These are phyloP conservation scores for Geranium brycei DNA, from an alignment of 345 rosid genomes.

Conservation along the genomic window DNA sequence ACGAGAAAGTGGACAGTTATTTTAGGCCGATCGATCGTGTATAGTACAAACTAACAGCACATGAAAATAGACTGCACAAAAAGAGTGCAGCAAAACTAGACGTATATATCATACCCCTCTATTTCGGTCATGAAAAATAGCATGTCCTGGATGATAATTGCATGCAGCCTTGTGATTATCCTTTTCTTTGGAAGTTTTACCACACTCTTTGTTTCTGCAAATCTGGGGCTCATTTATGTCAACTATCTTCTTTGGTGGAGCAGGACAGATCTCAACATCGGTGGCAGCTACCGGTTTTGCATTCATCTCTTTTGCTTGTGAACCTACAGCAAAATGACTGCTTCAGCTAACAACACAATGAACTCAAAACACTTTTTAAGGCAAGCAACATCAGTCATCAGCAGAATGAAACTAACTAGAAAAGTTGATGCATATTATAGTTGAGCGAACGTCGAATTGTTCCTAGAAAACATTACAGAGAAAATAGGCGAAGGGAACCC, in stretches of 20 bases:
- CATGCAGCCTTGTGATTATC: conserved; percentile 79
- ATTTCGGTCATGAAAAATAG: conserved; percentile 76
- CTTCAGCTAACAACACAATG: background rate
- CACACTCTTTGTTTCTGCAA: conserved; percentile 81
- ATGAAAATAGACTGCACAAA: background rate
- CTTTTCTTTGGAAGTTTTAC: conserved; percentile 66
- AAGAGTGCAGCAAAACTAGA: background rate
- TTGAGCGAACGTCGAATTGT: background rate
- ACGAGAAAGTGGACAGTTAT: background rate
- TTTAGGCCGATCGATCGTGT: background rate
- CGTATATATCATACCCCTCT: conserved; percentile 43
- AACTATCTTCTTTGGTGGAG: conserved; percentile 35
- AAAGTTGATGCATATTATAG: background rate
- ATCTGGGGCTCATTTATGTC: conserved; percentile 63
- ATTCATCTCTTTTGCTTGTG: conserved; percentile 31
- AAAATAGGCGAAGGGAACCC: too few species aligned
- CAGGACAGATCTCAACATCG: conserved; percentile 15
- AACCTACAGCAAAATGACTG: conserved; percentile 32
- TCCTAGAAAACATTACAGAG: background rate
- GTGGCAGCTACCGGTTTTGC: conserved; percentile 8
- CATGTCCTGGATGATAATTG: conserved; percentile 86
- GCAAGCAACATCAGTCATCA: background rate
- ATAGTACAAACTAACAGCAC: background rate
- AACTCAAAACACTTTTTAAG: background rate
- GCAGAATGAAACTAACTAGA: background rate